Evolutionary conservation across 1,284 basidiomycete species (phyloP), one percentile per base, ranked within the genome.

Genomic region (Trichosporon coremiiforme): DNA sequence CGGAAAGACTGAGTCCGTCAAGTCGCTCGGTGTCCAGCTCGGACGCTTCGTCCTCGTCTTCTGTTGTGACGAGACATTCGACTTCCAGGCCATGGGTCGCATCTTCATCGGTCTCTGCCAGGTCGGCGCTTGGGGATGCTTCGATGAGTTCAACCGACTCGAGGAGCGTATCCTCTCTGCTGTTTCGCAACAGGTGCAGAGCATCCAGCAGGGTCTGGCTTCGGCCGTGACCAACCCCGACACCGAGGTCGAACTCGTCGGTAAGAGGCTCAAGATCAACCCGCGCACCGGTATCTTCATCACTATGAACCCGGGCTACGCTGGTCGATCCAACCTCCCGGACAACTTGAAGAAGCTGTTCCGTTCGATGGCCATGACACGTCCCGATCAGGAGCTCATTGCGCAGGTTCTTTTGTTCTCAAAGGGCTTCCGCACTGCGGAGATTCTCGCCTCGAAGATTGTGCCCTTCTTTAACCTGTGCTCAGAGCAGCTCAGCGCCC

Each of bases 351-450:
- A 87, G 81, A 83, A 82, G 73, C 75, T 82, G 1, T 80, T 82
- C 76, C 75, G 75, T 72, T 95, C 93, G 71, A 98, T 99, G 91
- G 95, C 97, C 57, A 99, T 99, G 97, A 98, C 97, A 1, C 90
- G 94, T 66, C 97, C 97, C 33, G 97, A 99, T 83, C 90, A 95
- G 69, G 95, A 98, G 82, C 90, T 98, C 66, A 99, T 99, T 76
- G 97, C 97, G 1, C 97, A 99, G 84, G 98, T 99, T 77, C 94
- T 99, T 91, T 86, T 99, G 68, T 99, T 98, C 86, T 98, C 97
- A 15, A 97, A 99, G 85, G 98, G 98, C 74, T 99, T 99, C 89
- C 90, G 96, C 41, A 95, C 94, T 5, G 97, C 98, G 4, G 97
- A 98, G 83, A 90, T 89, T 0, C 88, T 99, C 6, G 97, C 97